Conservation (phyloP, 2,329 filamentous ascomycete genomes). For the Penicillium psychrosexuale region DNA sequence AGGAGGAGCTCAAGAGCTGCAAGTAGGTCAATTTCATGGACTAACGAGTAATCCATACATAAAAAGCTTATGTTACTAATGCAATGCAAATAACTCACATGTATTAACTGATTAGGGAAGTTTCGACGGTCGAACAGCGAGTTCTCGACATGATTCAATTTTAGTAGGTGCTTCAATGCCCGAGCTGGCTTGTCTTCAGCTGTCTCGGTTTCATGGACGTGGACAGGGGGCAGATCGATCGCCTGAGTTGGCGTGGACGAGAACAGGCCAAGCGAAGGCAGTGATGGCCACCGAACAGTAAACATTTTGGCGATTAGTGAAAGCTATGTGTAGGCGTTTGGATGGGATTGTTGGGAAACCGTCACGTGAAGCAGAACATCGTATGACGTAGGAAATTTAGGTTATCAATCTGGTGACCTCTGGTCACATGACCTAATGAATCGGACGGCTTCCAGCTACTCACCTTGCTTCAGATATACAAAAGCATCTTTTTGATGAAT, state of each 20-base stretch:
- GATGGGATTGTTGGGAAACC: slow-evolving; percentile 22
- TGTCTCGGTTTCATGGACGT: slow-evolving; percentile 76
- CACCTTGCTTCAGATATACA: not conserved
- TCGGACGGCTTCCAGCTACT: not conserved
- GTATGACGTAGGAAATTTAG: slow-evolving; percentile 10
- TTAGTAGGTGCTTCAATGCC: slow-evolving; percentile 84
- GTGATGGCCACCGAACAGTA: slow-evolving; percentile 22
- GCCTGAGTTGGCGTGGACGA: slow-evolving; percentile 13
- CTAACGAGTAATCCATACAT: not conserved
- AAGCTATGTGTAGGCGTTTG: not conserved
- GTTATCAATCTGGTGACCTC: slow-evolving; percentile 10
- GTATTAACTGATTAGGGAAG: slow-evolving; percentile 80
- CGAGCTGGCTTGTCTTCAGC: slow-evolving; percentile 73
- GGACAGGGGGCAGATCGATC: slow-evolving; percentile 61
- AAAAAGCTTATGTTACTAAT: not conserved
- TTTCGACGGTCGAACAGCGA: slow-evolving; percentile 70
- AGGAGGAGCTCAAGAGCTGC: slow-evolving; percentile 75
- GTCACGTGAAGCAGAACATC: slow-evolving; percentile 9
- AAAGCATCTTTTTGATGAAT: not conserved
- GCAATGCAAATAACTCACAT: slow-evolving; percentile 48
- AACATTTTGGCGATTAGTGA: slow-evolving; percentile 16
- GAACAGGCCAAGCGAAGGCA: slow-evolving; percentile 27
- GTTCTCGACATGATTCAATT: slow-evolving; percentile 88
- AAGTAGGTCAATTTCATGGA: slow-evolving; percentile 7
- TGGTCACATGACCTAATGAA: not conserved